These are phyloP conservation scores for Ceratocystis ficicola DNA, from an alignment of 2,329 filamentous ascomycete species.

Conservation along the genomic window DNA sequence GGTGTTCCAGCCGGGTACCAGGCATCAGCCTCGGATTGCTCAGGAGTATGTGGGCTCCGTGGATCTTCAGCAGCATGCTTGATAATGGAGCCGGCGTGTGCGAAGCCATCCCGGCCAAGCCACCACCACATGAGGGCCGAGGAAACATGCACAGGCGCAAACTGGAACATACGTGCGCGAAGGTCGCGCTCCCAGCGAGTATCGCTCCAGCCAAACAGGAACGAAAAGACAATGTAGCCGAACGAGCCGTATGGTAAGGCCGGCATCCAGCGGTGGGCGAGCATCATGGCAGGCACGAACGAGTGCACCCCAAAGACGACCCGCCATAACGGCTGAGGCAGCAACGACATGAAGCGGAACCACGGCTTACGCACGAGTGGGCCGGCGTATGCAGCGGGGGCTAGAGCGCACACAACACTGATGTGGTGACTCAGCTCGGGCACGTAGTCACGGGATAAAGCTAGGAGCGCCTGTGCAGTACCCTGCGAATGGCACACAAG, in stretches of 20 bases:
- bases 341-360: constrained; percentile 67
- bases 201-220: constrained; percentile 82
- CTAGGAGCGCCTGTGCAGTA: constrained; percentile 77
- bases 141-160: constrained; percentile 80
- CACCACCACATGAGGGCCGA: constrained; percentile 92
- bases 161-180: constrained; percentile 76
- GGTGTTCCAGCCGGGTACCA: constrained; percentile 76
- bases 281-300: constrained; percentile 91
- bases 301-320: constrained; percentile 81
- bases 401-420: constrained; percentile 80
- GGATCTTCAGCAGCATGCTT: constrained; percentile 59
- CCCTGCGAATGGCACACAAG: constrained; percentile 84
- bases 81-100: constrained; percentile 69
- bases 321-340: constrained; percentile 54
- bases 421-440: constrained; percentile 73
- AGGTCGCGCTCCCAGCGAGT: constrained; percentile 70
- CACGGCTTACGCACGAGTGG: constrained; percentile 76
- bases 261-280: constrained; percentile 57
- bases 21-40: constrained; percentile 28
- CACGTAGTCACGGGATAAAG: constrained; percentile 77
- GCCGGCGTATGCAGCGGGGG: constrained; percentile 81
- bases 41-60: constrained; percentile 32
- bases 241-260: constrained; percentile 62
- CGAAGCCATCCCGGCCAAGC: constrained; percentile 77
- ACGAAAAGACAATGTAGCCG: constrained; percentile 80